Evolutionary conservation across 169 alveolate genomes (phyloP).

Genomic region (Eimeria sp.): DNA sequence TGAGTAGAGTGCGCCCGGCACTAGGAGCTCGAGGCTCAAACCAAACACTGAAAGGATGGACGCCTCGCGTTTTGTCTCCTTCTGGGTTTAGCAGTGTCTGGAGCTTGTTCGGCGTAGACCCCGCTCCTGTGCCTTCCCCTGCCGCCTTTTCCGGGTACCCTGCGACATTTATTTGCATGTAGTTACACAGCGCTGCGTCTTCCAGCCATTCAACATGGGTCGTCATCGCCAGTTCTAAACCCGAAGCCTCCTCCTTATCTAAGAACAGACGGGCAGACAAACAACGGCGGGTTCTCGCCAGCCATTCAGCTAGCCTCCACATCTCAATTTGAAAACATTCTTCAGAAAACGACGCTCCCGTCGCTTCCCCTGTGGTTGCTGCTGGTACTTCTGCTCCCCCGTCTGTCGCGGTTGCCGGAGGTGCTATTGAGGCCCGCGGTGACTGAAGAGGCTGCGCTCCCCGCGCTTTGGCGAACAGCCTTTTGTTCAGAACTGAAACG

Average conservation of each 20-base stretch:
- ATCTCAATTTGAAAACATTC: neutral
- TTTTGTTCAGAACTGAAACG: constrained; percentile 38
- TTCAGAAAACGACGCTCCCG: neutral
- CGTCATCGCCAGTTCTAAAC: constrained; percentile 29
- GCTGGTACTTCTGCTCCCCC: neutral
- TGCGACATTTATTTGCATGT: neutral
- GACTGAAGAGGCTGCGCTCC: constrained; percentile 31
- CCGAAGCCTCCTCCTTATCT: neutral
- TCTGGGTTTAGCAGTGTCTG: neutral
- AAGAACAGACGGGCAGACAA: constrained; percentile 57
- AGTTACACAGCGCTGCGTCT: constrained; percentile 18
- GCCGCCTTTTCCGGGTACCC: neutral
- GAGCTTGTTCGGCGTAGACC: neutral
- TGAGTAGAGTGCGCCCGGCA: constrained; percentile 70
- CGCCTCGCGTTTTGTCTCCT: constrained; percentile 3
- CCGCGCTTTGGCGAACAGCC: constrained; percentile 27
- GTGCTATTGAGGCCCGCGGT: neutral
- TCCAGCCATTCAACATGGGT: constrained; percentile 14
- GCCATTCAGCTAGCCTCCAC: constrained; percentile 53
- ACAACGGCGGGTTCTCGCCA: constrained; percentile 50
- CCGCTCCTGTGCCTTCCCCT: neutral
- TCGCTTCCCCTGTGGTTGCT: neutral
- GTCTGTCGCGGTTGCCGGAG: neutral
- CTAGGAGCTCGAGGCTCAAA: constrained; percentile 66
- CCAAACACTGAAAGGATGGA: constrained; percentile 39